These are phyloP conservation scores for Marchantia paleacea DNA, from an alignment of 225 moss, liverwort and hornwort genomes.

Conservation along the genomic window DNA sequence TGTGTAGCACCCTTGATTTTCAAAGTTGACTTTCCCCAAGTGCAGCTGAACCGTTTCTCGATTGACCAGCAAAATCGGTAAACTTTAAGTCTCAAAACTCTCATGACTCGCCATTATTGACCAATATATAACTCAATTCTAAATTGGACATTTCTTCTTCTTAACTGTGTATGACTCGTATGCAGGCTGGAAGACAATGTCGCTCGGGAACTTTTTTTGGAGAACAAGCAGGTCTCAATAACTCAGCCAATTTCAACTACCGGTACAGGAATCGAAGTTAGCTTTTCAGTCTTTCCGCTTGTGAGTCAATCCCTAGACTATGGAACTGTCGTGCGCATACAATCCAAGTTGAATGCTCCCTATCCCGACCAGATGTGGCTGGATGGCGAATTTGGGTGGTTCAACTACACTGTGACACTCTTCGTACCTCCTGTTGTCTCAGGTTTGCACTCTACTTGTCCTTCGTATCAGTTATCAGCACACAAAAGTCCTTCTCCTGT, in stretches of 20 bases:
- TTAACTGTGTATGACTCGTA: neutral
- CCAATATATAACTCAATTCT: neutral
- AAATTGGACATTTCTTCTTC: too few species aligned
- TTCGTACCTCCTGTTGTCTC: conserved; percentile 27
- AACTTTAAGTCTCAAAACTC: neutral
- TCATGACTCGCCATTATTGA: neutral
- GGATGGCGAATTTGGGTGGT: conserved; percentile 36
- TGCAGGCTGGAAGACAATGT: conserved; percentile 30
- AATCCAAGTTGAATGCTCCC: conserved; percentile 22
- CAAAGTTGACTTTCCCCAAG: conserved; percentile 21
- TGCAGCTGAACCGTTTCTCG: conserved; percentile 20
- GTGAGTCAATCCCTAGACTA: conserved; percentile 21
- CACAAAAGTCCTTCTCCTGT: neutral
- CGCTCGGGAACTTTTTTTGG: conserved; percentile 26
- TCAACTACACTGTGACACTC: conserved; percentile 17
- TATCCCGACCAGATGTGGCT: conserved; percentile 27
- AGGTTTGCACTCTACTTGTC: conserved; percentile 6
- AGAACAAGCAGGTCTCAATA: conserved; percentile 19
- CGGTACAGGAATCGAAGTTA: conserved; percentile 20
- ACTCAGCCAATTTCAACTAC: conserved; percentile 1
- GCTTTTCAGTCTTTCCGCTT: conserved; percentile 18
- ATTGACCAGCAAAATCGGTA: conserved; percentile 19
- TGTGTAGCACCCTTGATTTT: conserved; percentile 33
- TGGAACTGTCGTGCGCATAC: conserved; percentile 16
- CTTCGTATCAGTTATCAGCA: neutral